Evolutionary conservation across 257 asterid genomes (phyloP), one percentile per base, ranked within the genome.

Genomic region (Capsicum chinense): DNA sequence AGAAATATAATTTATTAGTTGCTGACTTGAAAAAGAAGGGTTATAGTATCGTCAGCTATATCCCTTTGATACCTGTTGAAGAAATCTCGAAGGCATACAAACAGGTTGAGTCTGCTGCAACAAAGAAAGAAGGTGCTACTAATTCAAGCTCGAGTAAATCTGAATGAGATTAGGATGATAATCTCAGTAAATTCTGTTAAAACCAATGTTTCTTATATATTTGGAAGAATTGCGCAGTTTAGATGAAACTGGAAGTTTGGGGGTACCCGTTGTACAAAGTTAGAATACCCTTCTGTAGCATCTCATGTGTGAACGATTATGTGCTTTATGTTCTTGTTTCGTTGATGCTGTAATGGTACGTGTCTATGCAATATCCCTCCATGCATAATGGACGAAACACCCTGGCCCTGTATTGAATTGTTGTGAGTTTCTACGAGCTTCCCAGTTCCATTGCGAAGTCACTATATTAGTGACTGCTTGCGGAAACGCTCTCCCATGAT

Each of bases 21-120:
- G 85, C 85, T 8, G 88, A 88, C 74, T 11, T 90, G 92, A 83
- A 78, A 3, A 88, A 85, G 0, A 92, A 91, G 79, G 99, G 98
- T 9, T 91, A 89, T 59, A 84, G 83, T 39, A 33, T 90, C 10
- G 89, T 91, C 42, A 79, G 86, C 62, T 92, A 94, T 60, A 83
- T 89, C 3, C 99, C 98, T 1, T 83, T 86, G 42, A 90, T 95
- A 26, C 98, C 98, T 2, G 88, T 92, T 19, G 97, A 93, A 14
- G 97, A 92, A 64, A 85, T 94, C 54, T 81, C 52, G n/a, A 89
- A 90, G 89, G 97, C 93, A 0, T 93, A 93, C 44, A 90, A 91
- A 85, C 95, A 90, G 85, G 91, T 87, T 21, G 95, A 92, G 86
- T 88, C 90, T 0, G 92, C 86, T 1, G 92, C 81, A 0, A 79